Evolutionary conservation across 2,329 filamentous ascomycete species (phyloP).

Genomic region (Seiridium cupressi): DNA sequence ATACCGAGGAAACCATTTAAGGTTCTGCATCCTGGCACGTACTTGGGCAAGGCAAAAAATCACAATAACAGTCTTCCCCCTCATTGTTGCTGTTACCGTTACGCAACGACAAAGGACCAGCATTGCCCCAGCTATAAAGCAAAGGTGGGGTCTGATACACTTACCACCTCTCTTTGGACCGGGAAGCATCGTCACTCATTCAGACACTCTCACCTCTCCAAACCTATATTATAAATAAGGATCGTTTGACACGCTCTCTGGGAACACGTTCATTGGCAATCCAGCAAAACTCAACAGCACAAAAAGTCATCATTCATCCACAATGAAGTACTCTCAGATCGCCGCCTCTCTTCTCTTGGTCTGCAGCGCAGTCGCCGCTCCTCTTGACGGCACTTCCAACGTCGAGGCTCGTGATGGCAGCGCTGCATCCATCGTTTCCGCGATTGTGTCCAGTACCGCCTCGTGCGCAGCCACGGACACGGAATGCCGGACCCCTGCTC

Average conservation of each 20-base stretch:
- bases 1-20: neutral
- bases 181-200: neutral
- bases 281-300: neutral
- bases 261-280: neutral
- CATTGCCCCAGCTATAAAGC: neutral
- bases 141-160: neutral
- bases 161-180: neutral
- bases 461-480: slow-evolving; percentile 47
- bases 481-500: slow-evolving; percentile 65
- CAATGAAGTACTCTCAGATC: slow-evolving; percentile 10
- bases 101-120: neutral
- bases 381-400: neutral
- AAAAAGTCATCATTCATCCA: neutral
- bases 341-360: slow-evolving; percentile 6
- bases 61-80: neutral
- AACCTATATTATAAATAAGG: neutral
- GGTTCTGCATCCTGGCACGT: neutral
- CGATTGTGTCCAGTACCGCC: slow-evolving; percentile 56
- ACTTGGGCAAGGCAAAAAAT: neutral
- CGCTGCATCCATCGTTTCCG: slow-evolving; percentile 33
- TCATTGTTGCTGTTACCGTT: neutral
- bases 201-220: neutral
- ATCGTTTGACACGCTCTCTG: slow-evolving; percentile 9
- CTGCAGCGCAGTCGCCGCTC: slow-evolving; percentile 8
- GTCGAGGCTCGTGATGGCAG: neutral